Evolutionary conservation across 768 basidiomycete genomes (phyloP).

Genomic region (Obba rivulosa): DNA sequence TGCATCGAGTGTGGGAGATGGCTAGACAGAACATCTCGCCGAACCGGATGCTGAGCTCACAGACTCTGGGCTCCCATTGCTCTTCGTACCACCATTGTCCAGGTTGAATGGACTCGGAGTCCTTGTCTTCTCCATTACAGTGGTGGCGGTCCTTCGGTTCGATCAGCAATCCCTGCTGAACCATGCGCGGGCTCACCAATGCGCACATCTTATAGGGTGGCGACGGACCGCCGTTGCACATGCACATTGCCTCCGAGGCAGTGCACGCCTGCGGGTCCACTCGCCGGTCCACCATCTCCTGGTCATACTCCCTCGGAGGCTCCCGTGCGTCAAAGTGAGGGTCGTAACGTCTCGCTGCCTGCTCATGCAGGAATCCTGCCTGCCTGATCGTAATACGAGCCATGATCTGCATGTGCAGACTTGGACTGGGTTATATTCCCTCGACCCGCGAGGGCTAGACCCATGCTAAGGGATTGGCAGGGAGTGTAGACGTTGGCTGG

Average conservation of each 20-base stretch:
- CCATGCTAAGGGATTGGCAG: slow-evolving; percentile 29
- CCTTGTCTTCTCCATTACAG: slow-evolving; percentile 46
- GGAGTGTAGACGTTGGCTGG: slow-evolving; percentile 30
- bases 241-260: slow-evolving; percentile 20
- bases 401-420: slow-evolving; percentile 35
- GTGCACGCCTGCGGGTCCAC: slow-evolving; percentile 30
- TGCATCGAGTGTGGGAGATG: slow-evolving; percentile 63
- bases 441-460: slow-evolving; percentile 42
- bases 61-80: slow-evolving; percentile 53
- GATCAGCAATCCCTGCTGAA: slow-evolving; percentile 26
- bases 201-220: slow-evolving; percentile 33
- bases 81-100: slow-evolving; percentile 24
- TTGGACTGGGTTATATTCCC: slow-evolving; percentile 40
- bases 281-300: slow-evolving; percentile 20
- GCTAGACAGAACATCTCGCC: slow-evolving; percentile 59
- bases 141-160: slow-evolving; percentile 45
- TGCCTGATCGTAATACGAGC: slow-evolving; percentile 49
- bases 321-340: slow-evolving; percentile 54
- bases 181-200: slow-evolving; percentile 52
- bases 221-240: slow-evolving; percentile 15
- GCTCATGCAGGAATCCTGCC: slow-evolving; percentile 29
- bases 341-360: slow-evolving; percentile 53
- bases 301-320: slow-evolving; percentile 26
- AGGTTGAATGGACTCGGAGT: slow-evolving; percentile 27
- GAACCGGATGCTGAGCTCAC: slow-evolving; percentile 63